Percentiles rank a stretch among this genome's conserved stretches.
These are phyloP conservation scores for Starmera dryadoides DNA, from an alignment of 805 yeast genomes.

Conservation along the genomic window DNA sequence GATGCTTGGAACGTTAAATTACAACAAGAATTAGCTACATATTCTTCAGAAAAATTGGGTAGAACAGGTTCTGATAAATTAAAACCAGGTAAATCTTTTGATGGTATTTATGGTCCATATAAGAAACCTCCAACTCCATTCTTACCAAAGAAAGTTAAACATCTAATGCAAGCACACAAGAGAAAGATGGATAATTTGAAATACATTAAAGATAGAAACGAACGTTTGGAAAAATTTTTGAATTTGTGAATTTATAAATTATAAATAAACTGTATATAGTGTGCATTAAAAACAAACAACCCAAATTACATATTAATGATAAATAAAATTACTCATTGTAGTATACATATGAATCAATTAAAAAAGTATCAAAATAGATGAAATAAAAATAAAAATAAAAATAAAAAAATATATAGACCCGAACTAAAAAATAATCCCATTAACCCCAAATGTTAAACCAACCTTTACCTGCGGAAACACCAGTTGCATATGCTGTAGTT, in stretches of 20 bases:
- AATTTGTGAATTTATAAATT: background rate
- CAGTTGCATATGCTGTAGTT: background rate
- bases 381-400: too few species aligned
- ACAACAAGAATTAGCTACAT: slow-evolving; percentile 41
- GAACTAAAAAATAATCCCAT: background rate
- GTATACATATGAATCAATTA: too few species aligned
- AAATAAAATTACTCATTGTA: too few species aligned
- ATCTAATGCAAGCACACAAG: slow-evolving; percentile 40
- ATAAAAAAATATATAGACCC: background rate
- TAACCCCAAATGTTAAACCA: background rate
- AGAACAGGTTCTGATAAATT: slow-evolving; percentile 57
- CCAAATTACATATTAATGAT: too few species aligned
- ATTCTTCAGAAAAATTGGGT: slow-evolving; percentile 41
- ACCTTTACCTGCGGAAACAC: background rate
- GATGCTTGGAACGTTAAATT: slow-evolving; percentile 32
- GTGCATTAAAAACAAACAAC: too few species aligned
- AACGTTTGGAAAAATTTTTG: slow-evolving; percentile 9
- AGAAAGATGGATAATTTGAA: slow-evolving; percentile 13
- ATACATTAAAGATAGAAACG: slow-evolving; percentile 2
- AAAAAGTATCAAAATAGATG: too few species aligned
- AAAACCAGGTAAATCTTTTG: slow-evolving; percentile 68
- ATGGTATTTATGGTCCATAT: slow-evolving; percentile 54
- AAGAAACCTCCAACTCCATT: slow-evolving; percentile 59
- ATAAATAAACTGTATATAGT: too few species aligned
- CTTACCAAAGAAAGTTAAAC: slow-evolving; percentile 42